Conservation (phyloP, 768 basidiomycete species). For the Boletellus ananas region DNA sequence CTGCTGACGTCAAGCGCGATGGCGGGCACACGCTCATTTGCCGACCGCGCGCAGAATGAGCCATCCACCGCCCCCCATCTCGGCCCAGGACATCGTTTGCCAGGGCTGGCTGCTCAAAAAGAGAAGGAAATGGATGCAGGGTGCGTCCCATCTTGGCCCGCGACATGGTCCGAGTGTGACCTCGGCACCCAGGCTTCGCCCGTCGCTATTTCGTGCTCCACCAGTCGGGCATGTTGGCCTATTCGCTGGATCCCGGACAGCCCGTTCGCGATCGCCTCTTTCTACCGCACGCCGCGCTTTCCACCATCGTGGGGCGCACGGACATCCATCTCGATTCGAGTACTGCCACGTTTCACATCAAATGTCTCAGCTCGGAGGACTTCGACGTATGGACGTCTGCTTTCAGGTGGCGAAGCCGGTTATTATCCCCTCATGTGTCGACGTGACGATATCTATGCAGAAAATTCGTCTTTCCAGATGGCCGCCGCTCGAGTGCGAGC, state of each 20-base stretch:
- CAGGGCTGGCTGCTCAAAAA: slow-evolving; percentile 88
- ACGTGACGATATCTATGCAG: slow-evolving; percentile 36
- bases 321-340: slow-evolving; percentile 80
- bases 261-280: slow-evolving; percentile 68
- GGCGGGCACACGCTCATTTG: slow-evolving; percentile 1
- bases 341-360: slow-evolving; percentile 78
- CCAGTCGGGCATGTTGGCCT: slow-evolving; percentile 66
- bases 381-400: slow-evolving; percentile 73
- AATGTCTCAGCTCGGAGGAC: slow-evolving; percentile 67
- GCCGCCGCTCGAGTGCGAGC: slow-evolving; percentile 33
- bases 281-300: slow-evolving; percentile 69
- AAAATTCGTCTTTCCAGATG: slow-evolving; percentile 51
- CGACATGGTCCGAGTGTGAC: slow-evolving; percentile 2
- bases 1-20: background rate
- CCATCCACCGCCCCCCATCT: slow-evolving; percentile 4
- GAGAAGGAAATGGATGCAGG: slow-evolving; percentile 85
- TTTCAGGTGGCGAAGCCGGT: slow-evolving; percentile 50
- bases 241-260: slow-evolving; percentile 69
- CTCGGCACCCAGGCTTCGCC: slow-evolving; percentile 59
- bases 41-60: slow-evolving; percentile 1
- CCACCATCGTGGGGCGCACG: slow-evolving; percentile 65
- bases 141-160: slow-evolving; percentile 32
- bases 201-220: slow-evolving; percentile 75
- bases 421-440: slow-evolving; percentile 13
- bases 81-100: slow-evolving; percentile 36